Evolutionary conservation across 306 rosid species (phyloP).

Genomic region (Prunus kanzakura): DNA sequence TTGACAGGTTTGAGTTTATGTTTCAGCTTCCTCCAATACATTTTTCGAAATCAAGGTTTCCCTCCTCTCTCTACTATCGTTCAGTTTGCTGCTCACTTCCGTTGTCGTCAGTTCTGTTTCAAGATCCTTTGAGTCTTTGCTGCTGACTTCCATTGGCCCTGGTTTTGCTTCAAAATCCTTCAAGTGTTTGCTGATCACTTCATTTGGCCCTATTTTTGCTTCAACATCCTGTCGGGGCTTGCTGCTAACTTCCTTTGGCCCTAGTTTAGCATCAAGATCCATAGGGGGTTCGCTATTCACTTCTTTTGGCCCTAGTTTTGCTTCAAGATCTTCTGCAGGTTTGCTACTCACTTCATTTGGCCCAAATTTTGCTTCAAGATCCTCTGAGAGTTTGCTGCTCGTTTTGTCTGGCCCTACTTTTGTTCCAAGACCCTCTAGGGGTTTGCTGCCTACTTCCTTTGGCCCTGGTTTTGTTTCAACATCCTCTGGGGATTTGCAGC

Average conservation of each 20-base stretch:
- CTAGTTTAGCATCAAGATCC: background rate
- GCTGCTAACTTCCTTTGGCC: background rate
- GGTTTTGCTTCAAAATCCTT: too few relatives aligned
- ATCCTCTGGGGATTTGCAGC: background rate
- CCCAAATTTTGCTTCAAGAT: background rate
- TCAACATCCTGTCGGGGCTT: background rate
- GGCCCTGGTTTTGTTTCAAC: background rate
- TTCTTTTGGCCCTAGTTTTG: background rate
- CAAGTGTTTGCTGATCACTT: too few relatives aligned
- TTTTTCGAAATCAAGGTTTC: background rate
- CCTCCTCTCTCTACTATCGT: background rate
- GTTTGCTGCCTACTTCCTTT: background rate
- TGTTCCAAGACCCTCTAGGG: background rate
- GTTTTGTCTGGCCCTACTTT: background rate
- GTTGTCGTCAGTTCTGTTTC: too few relatives aligned
- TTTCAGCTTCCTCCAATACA: background rate
- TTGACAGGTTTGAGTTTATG: background rate
- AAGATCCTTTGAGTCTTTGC: background rate
- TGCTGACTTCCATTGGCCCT: background rate
- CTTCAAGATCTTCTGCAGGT: background rate
- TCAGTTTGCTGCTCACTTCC: too few relatives aligned
- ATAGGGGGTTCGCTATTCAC: background rate
- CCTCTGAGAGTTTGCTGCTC: background rate
- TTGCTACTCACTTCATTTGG: background rate
- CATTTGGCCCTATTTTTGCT: background rate